A percentile compares a stretch with the other conserved stretches of the same genome.
These are phyloP conservation scores for Pleurozium schreberi DNA, from an alignment of 225 moss, liverwort and hornwort species.

Conservation along the genomic window DNA sequence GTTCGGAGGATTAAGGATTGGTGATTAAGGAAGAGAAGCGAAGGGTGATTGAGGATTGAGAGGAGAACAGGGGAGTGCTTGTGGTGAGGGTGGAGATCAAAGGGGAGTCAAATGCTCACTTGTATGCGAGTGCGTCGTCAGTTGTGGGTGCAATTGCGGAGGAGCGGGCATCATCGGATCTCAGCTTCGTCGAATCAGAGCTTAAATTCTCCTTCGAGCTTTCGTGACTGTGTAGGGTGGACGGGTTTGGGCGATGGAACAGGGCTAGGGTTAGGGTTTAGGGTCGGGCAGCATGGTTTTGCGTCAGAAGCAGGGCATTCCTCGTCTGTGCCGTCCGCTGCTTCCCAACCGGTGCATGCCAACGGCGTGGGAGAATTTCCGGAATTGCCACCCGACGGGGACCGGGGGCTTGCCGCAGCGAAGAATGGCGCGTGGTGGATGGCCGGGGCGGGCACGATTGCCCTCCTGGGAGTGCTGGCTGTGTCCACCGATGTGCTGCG, in stretches of 20 bases:
- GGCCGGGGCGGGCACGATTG: slow-evolving; percentile 50
- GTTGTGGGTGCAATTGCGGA: slow-evolving; percentile 36
- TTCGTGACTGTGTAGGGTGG: background rate
- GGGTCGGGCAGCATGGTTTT: slow-evolving; percentile 1
- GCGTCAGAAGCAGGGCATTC: slow-evolving; percentile 9
- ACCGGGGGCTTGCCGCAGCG: background rate
- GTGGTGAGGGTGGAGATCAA: background rate
- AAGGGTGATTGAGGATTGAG: background rate
- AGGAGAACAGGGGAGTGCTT: background rate
- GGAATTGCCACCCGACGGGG: background rate
- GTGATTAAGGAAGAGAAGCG: background rate
- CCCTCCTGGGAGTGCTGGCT: slow-evolving; percentile 41
- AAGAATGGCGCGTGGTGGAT: slow-evolving; percentile 14
- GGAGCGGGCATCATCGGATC: background rate
- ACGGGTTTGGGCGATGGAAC: background rate
- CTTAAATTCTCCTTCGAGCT: background rate
- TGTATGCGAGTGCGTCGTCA: slow-evolving; percentile 71
- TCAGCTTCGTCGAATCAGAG: background rate
- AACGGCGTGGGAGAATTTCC: background rate
- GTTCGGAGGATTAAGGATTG: background rate
- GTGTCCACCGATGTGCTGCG: slow-evolving; percentile 31
- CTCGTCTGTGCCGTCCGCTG: background rate
- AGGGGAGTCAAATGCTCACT: slow-evolving; percentile 60
- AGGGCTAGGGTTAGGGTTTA: slow-evolving; percentile 38
- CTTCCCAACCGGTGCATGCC: background rate